phyloP scores from a whole-genome alignment of 1,284 basidiomycete genomes.

The Trametes polyzona region DNA sequence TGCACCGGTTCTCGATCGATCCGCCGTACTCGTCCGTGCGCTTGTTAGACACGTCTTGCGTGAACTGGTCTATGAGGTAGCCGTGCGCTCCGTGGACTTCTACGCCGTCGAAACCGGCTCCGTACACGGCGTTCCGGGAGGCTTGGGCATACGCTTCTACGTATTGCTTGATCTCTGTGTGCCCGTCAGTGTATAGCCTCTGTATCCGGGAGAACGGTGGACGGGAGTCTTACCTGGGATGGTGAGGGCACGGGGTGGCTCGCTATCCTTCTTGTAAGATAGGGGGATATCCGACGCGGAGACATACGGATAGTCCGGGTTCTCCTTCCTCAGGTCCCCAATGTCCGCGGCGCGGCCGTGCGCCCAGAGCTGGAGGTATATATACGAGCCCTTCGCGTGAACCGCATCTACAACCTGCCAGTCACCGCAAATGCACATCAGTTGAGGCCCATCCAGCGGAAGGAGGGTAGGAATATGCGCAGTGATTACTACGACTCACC shows the following conservation, averaged over 20 bases:
- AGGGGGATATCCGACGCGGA: constrained; percentile 45
- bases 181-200: neutral
- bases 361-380: constrained; percentile 54
- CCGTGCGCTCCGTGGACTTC: constrained; percentile 40
- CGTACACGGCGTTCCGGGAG: constrained; percentile 45
- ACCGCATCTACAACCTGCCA: constrained; percentile 22
- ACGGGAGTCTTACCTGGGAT: neutral
- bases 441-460: neutral
- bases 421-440: constrained; percentile 11
- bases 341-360: constrained; percentile 46
- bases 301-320: constrained; percentile 32
- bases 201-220: neutral
- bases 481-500: constrained; percentile 32
- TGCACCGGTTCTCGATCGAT: constrained; percentile 53
- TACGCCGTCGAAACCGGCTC: constrained; percentile 52
- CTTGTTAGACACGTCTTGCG: constrained; percentile 50
- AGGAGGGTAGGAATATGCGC: constrained; percentile 2
- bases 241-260: constrained; percentile 38
- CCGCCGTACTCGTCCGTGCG: constrained; percentile 66
- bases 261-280: constrained; percentile 23
- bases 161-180: constrained; percentile 47
- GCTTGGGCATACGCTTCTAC: constrained; percentile 41
- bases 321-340: constrained; percentile 31
- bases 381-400: constrained; percentile 40
- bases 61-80: constrained; percentile 47